These are phyloP conservation scores for Aureobasidium sp. DNA, from an alignment of 2,329 filamentous ascomycete species.

Conservation along the genomic window DNA sequence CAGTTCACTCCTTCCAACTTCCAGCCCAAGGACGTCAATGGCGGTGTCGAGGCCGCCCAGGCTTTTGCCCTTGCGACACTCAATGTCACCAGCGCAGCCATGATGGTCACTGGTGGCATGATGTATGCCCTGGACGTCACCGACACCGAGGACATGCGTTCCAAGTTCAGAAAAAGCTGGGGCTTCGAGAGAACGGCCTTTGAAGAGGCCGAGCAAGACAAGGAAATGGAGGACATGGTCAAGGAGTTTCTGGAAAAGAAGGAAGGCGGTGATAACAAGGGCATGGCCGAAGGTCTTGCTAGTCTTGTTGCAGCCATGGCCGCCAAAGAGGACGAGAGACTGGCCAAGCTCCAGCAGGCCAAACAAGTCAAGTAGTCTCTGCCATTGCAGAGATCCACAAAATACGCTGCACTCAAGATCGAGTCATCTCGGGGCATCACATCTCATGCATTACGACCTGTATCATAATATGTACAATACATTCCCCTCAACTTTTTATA, in stretches of 20 bases:
- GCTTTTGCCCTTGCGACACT: conserved; percentile 81
- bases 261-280: conserved; percentile 36
- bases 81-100: conserved; percentile 68
- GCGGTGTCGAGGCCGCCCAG: conserved; percentile 67
- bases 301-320: conserved; percentile 12
- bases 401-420: too few species aligned
- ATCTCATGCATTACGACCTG: conserved; percentile 24
- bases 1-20: conserved; percentile 63
- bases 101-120: conserved; percentile 67
- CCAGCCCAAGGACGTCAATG: conserved; percentile 47
- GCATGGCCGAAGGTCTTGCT: conserved; percentile 24
- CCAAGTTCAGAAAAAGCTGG: conserved; percentile 51
- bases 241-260: conserved; percentile 43
- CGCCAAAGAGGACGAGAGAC: conserved; percentile 26
- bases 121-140: conserved; percentile 71
- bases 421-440: too few species aligned
- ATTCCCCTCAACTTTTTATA: background rate
- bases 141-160: conserved; percentile 47
- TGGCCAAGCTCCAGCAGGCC: conserved; percentile 21
- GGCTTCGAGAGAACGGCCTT: conserved; percentile 40
- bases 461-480: conserved; percentile 17
- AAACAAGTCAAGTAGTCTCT: background rate
- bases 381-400: too few species aligned
- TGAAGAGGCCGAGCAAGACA: conserved; percentile 46
- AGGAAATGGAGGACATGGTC: conserved; percentile 50